Evolutionary conservation across 306 rosid genomes (phyloP).

Genomic region (Argentina anserina): DNA sequence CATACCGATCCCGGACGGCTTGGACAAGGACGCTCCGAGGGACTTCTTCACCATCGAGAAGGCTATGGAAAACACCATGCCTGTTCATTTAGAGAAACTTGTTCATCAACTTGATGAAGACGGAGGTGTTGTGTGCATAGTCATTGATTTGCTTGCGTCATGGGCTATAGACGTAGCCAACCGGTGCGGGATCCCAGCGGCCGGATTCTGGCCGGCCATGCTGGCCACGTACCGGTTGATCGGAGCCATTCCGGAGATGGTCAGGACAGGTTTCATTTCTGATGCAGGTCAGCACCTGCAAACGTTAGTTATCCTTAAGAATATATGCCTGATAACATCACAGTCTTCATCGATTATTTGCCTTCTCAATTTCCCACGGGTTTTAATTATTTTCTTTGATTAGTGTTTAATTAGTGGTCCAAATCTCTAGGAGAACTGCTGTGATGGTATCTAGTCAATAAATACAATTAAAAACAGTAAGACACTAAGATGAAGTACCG

Average conservation of each 20-base stretch:
- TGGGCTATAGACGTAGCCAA: constrained; percentile 62
- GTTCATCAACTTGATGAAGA: constrained; percentile 18
- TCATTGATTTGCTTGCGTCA: constrained; percentile 74
- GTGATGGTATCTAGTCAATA: background rate
- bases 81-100: constrained; percentile 36
- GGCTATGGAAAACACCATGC: constrained; percentile 65
- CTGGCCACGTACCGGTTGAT: constrained; percentile 55
- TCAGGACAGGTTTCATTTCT: constrained; percentile 43
- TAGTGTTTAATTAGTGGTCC: background rate
- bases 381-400: background rate
- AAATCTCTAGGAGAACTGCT: background rate
- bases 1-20: constrained; percentile 40
- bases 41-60: constrained; percentile 69
- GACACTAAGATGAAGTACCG: background rate
- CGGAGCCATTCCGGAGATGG: constrained; percentile 53
- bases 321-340: background rate
- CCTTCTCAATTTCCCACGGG: background rate
- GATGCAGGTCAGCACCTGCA: constrained; percentile 45
- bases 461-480: background rate
- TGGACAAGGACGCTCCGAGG: constrained; percentile 19
- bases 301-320: background rate
- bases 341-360: background rate
- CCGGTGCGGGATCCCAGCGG: constrained; percentile 31
- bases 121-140: constrained; percentile 40
- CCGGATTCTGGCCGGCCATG: constrained; percentile 96